These are phyloP conservation scores for Spencermartinsiella europaea DNA, from an alignment of 805 yeast species.

Conservation along the genomic window DNA sequence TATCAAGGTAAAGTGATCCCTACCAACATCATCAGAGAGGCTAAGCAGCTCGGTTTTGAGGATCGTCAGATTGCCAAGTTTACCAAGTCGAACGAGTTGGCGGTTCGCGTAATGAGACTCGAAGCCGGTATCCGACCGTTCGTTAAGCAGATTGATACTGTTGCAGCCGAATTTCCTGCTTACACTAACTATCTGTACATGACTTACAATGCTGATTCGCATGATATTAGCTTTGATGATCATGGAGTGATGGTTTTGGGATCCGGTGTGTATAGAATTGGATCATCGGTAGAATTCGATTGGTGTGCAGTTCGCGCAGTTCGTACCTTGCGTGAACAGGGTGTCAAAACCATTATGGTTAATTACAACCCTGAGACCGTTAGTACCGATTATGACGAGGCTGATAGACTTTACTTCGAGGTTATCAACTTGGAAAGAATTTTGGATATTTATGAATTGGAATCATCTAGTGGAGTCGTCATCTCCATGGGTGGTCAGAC, in stretches of 20 bases:
- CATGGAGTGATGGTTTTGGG: constrained; percentile 95
- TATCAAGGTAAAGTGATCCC: constrained; percentile 48
- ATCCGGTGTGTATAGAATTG: constrained; percentile 98
- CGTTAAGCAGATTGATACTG: constrained; percentile 96
- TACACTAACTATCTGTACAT: constrained; percentile 88
- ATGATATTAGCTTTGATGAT: constrained; percentile 84
- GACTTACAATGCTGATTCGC: constrained; percentile 87
- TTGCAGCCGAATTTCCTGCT: constrained; percentile 99
- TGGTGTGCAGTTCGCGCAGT: constrained; percentile 99
- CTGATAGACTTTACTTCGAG: constrained; percentile 93
- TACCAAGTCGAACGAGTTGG: constrained; percentile 84
- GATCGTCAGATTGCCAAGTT: constrained; percentile 94
- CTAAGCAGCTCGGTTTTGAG: constrained; percentile 94
- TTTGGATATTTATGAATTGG: constrained; percentile 89
- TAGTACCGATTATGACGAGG: constrained; percentile 98
- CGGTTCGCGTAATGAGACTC: constrained; percentile 82
- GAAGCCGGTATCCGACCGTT: constrained; percentile 84
- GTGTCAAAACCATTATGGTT: constrained; percentile 89
- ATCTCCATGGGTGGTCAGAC: constrained; percentile 99
- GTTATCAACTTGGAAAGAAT: constrained; percentile 92
- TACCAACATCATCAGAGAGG: constrained; percentile 59
- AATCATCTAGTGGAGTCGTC: constrained; percentile 84
- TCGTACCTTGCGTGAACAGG: constrained; percentile 82
- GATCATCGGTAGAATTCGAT: constrained; percentile 97
- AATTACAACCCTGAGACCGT: constrained; percentile 99